phyloP scores from a whole-genome alignment of 202 grass and related monocot species.

The Alloteropsis angusta region DNA sequence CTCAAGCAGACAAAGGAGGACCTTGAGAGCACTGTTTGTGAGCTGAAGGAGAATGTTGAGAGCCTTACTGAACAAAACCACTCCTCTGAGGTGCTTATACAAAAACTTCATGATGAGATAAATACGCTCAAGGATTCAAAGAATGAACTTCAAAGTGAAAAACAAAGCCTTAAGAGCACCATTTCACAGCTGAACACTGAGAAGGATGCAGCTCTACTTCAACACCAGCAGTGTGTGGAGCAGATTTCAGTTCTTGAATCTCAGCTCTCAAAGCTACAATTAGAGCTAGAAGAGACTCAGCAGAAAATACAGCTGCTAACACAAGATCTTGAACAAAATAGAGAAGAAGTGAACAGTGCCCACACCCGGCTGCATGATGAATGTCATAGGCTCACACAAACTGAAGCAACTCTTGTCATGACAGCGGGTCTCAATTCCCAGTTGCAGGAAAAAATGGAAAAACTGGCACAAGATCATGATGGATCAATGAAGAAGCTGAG shows the following conservation, averaged over 20 bases:
- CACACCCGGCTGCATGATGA: conserved; percentile 32
- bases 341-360: conserved; percentile 25
- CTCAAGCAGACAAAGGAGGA: conserved; percentile 32
- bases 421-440: conserved; percentile 28
- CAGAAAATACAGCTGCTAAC: conserved; percentile 49
- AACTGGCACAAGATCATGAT: conserved; percentile 43
- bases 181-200: conserved; percentile 42
- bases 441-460: conserved; percentile 34
- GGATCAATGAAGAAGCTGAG: conserved; percentile 31
- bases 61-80: conserved; percentile 55
- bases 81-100: conserved; percentile 49
- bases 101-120: conserved; percentile 45
- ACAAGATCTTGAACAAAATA: conserved; percentile 36
- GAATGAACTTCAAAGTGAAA: conserved; percentile 44
- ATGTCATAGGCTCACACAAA: conserved; percentile 34
- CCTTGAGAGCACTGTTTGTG: conserved; percentile 47
- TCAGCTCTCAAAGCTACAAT: conserved; percentile 43
- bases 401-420: conserved; percentile 35
- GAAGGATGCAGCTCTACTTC: conserved; percentile 39
- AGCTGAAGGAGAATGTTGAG: conserved; percentile 53
- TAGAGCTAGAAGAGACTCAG: conserved; percentile 44
- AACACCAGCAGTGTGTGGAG: conserved; percentile 48
- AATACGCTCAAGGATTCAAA: conserved; percentile 47
- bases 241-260: conserved; percentile 44
- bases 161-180: conserved; percentile 36